Conservation (phyloP, 169 alveolate species). For the Plasmodium fragile region DNA sequence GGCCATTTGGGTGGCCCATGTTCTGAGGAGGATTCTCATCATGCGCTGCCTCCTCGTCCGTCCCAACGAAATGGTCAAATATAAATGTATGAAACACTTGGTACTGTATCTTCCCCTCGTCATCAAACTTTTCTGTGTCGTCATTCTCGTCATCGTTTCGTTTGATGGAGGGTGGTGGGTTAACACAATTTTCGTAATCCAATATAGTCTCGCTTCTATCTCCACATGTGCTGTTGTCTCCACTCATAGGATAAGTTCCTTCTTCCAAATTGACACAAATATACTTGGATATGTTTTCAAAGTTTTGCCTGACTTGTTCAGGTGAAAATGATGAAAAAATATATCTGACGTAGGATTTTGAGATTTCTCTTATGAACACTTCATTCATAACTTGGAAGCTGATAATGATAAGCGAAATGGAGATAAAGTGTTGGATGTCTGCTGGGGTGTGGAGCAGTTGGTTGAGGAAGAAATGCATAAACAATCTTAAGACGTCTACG, state of each 20-base stretch:
- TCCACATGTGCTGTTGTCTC: not conserved
- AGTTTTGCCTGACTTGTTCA: constrained; percentile 23
- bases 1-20: not conserved
- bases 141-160: not conserved
- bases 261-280: not conserved
- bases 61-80: constrained; percentile 26
- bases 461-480: constrained; percentile 52
- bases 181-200: not conserved
- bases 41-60: not conserved
- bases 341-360: constrained; percentile 49
- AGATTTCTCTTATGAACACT: constrained; percentile 53
- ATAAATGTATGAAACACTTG: constrained; percentile 1
- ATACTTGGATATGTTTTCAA: constrained; percentile 2
- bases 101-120: constrained; percentile 9
- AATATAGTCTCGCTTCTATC: not conserved
- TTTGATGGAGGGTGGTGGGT: not conserved
- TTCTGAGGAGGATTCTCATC: not conserved
- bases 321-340: constrained; percentile 14
- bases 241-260: not conserved
- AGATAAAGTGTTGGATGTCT: constrained; percentile 40
- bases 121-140: not conserved
- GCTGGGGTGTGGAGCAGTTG: constrained; percentile 40
- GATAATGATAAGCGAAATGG: constrained; percentile 40
- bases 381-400: constrained; percentile 70
- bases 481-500: constrained; percentile 28